Percentiles rank a stretch among this genome's conserved stretches.
Evolutionary conservation across 495 filamentous ascomycete species (phyloP).

Genomic region (Apiosordaria backusii): DNA sequence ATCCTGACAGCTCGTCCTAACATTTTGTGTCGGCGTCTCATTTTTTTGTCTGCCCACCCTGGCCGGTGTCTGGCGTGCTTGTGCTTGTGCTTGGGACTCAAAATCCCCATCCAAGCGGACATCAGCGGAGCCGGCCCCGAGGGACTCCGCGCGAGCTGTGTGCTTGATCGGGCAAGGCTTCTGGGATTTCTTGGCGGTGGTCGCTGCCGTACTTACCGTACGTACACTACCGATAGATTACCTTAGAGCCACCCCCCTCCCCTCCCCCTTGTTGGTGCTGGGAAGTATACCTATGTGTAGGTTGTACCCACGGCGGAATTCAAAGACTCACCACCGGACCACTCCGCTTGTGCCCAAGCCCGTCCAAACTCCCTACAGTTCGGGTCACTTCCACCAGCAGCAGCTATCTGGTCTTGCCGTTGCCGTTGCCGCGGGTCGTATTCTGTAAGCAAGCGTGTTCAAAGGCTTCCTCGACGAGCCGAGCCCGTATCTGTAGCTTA

Average conservation of each 20-base stretch:
- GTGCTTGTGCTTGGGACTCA: background rate
- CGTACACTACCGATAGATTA: background rate
- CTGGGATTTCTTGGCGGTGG: constrained; percentile 6
- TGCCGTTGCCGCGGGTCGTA: constrained; percentile 7
- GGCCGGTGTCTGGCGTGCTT: background rate
- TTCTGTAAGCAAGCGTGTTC: constrained; percentile 1
- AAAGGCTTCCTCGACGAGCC: constrained; percentile 6
- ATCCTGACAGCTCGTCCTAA: constrained; percentile 19
- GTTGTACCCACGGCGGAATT: constrained; percentile 11
- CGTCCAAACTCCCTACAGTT: constrained; percentile 1
- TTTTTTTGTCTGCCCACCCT: constrained; percentile 9
- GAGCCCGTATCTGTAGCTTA: background rate
- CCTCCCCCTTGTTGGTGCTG: constrained; percentile 12
- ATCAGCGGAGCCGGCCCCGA: constrained; percentile 15
- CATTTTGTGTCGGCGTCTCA: constrained; percentile 6
- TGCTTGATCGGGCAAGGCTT: constrained; percentile 24
- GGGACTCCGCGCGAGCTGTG: constrained; percentile 13
- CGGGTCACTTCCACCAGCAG: constrained; percentile 3
- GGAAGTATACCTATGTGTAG: constrained; percentile 3
- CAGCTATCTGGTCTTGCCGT: constrained; percentile 1
- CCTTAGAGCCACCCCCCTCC: constrained; percentile 20
- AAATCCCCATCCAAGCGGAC: background rate
- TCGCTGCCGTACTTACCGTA: background rate
- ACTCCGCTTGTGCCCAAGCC: constrained; percentile 5
- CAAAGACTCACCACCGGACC: constrained; percentile 10